These are phyloP conservation scores for Kodamaea kaohsiungensis DNA, from an alignment of 805 yeast genomes.

Conservation along the genomic window DNA sequence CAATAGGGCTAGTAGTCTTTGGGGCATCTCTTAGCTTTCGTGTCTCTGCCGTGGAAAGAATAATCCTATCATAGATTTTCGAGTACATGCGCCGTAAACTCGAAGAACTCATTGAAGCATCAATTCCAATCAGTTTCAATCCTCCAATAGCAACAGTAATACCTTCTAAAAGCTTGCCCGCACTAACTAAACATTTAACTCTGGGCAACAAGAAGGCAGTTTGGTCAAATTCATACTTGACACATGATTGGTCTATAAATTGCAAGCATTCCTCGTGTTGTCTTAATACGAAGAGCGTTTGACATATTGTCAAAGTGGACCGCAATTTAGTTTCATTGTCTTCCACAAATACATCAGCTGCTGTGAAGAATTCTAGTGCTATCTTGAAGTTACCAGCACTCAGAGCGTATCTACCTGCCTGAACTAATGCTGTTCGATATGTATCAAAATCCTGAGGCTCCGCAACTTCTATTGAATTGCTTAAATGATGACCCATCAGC, in stretches of 20 bases:
- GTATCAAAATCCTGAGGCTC: conserved; percentile 33
- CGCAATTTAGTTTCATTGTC: conserved; percentile 21
- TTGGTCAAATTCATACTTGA: conserved; percentile 30
- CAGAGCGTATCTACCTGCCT: conserved; percentile 47
- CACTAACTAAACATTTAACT: conserved; percentile 35
- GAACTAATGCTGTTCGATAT: conserved; percentile 40
- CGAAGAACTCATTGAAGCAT: conserved; percentile 26
- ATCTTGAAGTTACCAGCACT: conserved; percentile 42
- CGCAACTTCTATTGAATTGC: conserved; percentile 34
- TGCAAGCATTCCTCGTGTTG: conserved; percentile 36
- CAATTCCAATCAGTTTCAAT: conserved; percentile 36
- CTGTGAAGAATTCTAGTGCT: conserved; percentile 41
- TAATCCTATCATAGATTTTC: conserved; percentile 29
- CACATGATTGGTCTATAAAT: conserved; percentile 32
- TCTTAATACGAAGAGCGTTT: conserved; percentile 27
- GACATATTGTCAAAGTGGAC: conserved; percentile 32
- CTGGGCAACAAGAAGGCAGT: conserved; percentile 38
- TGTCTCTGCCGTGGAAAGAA: conserved; percentile 41
- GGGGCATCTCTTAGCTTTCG: conserved; percentile 25
- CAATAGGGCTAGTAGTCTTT: conserved; percentile 25
- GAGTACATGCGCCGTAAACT: conserved; percentile 22
- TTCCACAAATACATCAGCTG: conserved; percentile 31
- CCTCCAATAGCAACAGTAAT: conserved; percentile 35
- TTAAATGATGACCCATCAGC: conserved; percentile 42
- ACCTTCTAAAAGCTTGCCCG: conserved; percentile 33